Base-by-base conservation (phyloP, 768 basidiomycete species). In the Suillus weaverae region DNA sequence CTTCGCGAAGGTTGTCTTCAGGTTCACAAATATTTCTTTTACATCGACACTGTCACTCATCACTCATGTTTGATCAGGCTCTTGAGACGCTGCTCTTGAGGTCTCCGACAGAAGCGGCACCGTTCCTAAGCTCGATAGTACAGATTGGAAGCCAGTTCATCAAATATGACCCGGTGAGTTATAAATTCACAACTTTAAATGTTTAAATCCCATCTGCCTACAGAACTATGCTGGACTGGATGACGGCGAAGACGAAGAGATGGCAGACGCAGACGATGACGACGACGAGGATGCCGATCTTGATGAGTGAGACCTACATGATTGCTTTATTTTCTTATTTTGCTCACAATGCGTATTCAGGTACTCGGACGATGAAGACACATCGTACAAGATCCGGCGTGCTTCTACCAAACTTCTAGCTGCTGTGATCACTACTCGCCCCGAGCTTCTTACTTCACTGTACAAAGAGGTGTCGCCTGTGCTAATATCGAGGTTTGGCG, bases 281-380 rank as follows among this genome's bases (percentile, higher is more conserved):
- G 90, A 92, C 0, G 94, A 93, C 1, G 93, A 92, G 5, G 92
- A 90, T 32, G 88, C 85, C 20, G 92, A 90, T 26, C 84, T 90
- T 26, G 89, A 91, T 68, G 90, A 92, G 90, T 91, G 70, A 71
- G 89, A 78, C 14, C 20, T 38, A 46, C 68, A 32, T 3, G 20
- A 22, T 65, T 11, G 2, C 41, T 10, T 0, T 43, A 5, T 13
- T 26, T 33, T 9, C 22, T 59, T 14, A 62, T 43, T 43, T 38
- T 3, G 10, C 32, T 67, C 61, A 16, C 57, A 51, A 67, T 53
- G 14, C 36, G 32, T 43, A 61, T 11, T 33, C 68, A 96, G 94
- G 67, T 98, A 97, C 76, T 95, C 94, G 7, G 97, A 99, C 70
- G 97, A 99, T 64, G 97, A 99, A 75, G 97, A 99, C 72, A 93